Conservation (phyloP, 495 filamentous ascomycete species). For the Aspergillus conjunctus region DNA sequence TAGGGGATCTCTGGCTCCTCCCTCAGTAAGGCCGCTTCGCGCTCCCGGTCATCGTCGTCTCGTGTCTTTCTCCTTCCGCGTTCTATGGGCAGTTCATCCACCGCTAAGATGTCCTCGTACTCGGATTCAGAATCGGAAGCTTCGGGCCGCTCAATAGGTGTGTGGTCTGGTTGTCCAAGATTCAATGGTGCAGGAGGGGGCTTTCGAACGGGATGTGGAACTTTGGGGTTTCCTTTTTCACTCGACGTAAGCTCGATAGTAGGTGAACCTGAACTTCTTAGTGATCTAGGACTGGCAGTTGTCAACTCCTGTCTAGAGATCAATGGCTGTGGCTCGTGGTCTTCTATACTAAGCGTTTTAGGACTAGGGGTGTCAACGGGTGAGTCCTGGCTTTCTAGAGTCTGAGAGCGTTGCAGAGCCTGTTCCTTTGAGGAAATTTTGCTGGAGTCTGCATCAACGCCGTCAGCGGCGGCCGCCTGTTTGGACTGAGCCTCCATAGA, state of each 20-base stretch:
- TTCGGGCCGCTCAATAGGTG: conserved; percentile 49
- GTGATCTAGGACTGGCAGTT: conserved; percentile 23
- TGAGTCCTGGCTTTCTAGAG: conserved; percentile 8
- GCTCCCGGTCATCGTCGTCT: conserved; percentile 82
- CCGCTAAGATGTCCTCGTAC: conserved; percentile 74
- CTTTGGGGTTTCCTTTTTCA: conserved; percentile 25
- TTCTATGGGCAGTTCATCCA: conserved; percentile 61
- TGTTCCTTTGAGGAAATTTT: conserved; percentile 2
- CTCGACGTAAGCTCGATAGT: conserved; percentile 21
- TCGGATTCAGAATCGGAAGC: conserved; percentile 75
- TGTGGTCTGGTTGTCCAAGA: conserved; percentile 37
- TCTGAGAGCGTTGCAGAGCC: background rate
- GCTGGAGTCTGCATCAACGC: background rate
- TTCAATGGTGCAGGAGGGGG: conserved; percentile 83
- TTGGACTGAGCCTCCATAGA: conserved; percentile 23
- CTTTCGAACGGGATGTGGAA: conserved; percentile 67
- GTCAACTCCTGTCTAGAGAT: conserved; percentile 24
- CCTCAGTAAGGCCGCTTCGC: conserved; percentile 64
- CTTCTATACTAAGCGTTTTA: conserved; percentile 9
- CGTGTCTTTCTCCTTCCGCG: conserved; percentile 84
- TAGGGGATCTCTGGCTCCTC: conserved; percentile 45
- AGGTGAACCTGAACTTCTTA: conserved; percentile 24
- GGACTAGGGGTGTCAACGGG: conserved; percentile 8
- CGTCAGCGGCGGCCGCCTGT: conserved; percentile 1
- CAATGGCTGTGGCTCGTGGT: conserved; percentile 12